Evolutionary conservation across 176 grass and related monocot species (phyloP).

Genomic region (Ananas comosus): DNA sequence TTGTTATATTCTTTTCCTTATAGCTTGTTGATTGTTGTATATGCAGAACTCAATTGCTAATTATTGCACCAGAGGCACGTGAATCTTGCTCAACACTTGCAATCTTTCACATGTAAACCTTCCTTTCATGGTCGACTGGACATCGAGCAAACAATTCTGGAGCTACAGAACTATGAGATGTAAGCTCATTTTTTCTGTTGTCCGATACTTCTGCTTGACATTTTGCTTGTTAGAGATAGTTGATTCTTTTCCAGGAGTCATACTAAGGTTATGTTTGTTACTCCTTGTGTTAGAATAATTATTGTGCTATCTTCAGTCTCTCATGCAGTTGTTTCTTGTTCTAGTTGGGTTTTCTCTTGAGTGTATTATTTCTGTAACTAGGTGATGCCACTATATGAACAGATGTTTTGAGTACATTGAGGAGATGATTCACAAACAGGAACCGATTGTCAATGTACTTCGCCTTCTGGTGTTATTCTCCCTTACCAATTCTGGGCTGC

Average conservation of each 20-base stretch:
- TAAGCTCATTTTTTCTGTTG: slow-evolving; percentile 33
- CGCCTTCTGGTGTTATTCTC: slow-evolving; percentile 87
- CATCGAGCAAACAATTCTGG: slow-evolving; percentile 85
- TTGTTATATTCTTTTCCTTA: slow-evolving; percentile 8
- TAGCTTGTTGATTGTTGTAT: slow-evolving; percentile 18
- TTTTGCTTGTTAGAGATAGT: background rate
- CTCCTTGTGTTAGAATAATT: background rate
- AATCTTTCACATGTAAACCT: slow-evolving; percentile 88
- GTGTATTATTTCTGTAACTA: slow-evolving; percentile 9
- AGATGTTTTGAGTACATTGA: slow-evolving; percentile 98
- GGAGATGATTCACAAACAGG: slow-evolving; percentile 97
- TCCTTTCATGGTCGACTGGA: slow-evolving; percentile 83
- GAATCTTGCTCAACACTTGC: slow-evolving; percentile 92
- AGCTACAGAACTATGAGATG: slow-evolving; percentile 83
- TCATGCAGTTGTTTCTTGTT: background rate
- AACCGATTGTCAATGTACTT: slow-evolving; percentile 70
- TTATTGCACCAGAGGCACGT: slow-evolving; percentile 64
- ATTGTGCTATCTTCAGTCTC: background rate
- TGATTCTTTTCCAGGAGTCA: background rate
- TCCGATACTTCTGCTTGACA: background rate
- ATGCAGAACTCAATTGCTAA: slow-evolving; percentile 20
- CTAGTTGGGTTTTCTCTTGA: background rate
- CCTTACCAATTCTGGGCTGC: slow-evolving; percentile 82
- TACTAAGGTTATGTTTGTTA: background rate
- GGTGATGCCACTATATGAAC: slow-evolving; percentile 18